Conservation (phyloP, 2,329 filamentous ascomycete genomes). For the Xylariaceae sp. region DNA sequence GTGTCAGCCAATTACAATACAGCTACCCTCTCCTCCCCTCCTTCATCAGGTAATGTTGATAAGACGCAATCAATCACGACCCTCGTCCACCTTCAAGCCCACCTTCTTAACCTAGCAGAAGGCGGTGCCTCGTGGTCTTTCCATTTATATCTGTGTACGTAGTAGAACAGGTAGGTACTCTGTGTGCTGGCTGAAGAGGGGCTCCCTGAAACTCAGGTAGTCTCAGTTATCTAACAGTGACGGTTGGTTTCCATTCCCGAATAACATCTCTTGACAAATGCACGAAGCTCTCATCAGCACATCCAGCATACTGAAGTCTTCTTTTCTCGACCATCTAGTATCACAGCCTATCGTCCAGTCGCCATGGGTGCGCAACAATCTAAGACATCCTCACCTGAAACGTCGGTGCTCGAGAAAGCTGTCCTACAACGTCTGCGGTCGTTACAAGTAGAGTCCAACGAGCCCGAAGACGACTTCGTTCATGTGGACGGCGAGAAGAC, state of each 20-base stretch:
- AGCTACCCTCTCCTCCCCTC: neutral
- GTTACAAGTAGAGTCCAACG: slow-evolving; percentile 45
- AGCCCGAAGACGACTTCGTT: slow-evolving; percentile 50
- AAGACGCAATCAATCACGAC: slow-evolving; percentile 6
- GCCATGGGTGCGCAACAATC: slow-evolving; percentile 52
- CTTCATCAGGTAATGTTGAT: slow-evolving; percentile 8
- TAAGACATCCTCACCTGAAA: slow-evolving; percentile 38
- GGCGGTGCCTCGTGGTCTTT: slow-evolving; percentile 1
- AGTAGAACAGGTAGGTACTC: neutral
- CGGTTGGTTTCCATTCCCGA: too few species aligned
- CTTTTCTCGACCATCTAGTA: neutral
- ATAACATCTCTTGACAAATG: too few species aligned
- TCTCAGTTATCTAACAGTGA: too few species aligned
- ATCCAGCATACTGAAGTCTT: neutral
- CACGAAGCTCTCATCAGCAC: too few species aligned
- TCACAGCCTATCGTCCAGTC: neutral
- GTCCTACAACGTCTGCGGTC: slow-evolving; percentile 47
- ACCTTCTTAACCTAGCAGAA: slow-evolving; percentile 25
- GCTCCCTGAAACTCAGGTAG: neutral
- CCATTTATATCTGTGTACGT: neutral
- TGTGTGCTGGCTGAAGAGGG: neutral
- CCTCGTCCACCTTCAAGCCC: too few species aligned
- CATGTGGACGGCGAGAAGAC: slow-evolving; percentile 51
- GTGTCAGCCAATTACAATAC: slow-evolving; percentile 3
- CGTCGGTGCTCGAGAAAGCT: slow-evolving; percentile 45